Conservation (phyloP, 2,329 filamentous ascomycete genomes). For the Fusarium euwallaceae region DNA sequence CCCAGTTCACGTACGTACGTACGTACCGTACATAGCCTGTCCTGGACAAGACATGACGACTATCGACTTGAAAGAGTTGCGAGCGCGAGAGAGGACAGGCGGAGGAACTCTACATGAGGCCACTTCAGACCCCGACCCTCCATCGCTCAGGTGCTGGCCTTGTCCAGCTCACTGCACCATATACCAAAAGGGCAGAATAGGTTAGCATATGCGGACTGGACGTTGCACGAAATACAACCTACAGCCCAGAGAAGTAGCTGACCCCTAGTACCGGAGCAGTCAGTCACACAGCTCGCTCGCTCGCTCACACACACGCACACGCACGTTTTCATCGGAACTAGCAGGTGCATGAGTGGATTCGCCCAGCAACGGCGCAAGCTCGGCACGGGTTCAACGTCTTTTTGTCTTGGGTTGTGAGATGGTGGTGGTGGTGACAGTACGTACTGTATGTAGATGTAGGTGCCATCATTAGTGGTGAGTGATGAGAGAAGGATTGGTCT, state of each 20-base stretch:
- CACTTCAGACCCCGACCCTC: conserved; percentile 22
- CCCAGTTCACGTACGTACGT: background rate
- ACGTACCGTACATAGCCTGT: conserved; percentile 11
- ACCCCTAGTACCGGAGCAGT: conserved; percentile 11
- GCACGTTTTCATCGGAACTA: conserved; percentile 26
- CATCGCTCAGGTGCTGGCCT: conserved; percentile 30
- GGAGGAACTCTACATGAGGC: conserved; percentile 35
- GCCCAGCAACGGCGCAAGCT: conserved; percentile 22
- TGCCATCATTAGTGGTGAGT: background rate
- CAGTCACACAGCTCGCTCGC: background rate
- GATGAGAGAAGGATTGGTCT: background rate
- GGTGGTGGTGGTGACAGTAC: conserved; percentile 9
- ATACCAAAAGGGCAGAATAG: conserved; percentile 27
- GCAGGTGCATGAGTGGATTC: conserved; percentile 32
- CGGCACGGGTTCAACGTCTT: conserved; percentile 41
- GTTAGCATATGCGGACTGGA: conserved; percentile 23
- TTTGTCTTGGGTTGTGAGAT: conserved; percentile 16
- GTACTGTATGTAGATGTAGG: background rate
- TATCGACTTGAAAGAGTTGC: conserved; percentile 3
- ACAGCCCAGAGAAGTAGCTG: conserved; percentile 16
- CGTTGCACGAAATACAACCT: conserved; percentile 22
- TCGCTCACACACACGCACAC: conserved; percentile 13
- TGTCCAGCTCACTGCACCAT: conserved; percentile 20
- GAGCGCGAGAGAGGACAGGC: conserved; percentile 9
- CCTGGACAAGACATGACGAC: conserved; percentile 3